Evolutionary conservation across 495 filamentous ascomycete species (phyloP).

Genomic region (Copromyces sp.): DNA sequence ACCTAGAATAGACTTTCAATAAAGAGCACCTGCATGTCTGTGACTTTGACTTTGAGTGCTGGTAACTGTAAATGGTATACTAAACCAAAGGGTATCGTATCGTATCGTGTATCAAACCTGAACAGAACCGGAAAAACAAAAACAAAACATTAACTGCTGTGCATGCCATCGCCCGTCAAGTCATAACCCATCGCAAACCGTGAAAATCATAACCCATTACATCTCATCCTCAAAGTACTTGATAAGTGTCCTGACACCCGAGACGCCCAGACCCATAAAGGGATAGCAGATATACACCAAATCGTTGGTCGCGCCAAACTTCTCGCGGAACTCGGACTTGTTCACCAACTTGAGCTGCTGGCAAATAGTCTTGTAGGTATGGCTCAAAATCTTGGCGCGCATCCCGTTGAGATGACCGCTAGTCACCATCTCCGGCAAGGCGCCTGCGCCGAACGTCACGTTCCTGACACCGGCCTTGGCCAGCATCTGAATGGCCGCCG

Average conservation of each 20-base stretch:
- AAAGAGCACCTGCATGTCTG: not conserved
- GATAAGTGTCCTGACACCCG: constrained; percentile 63
- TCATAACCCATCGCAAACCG: not conserved
- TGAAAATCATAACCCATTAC: constrained; percentile 6
- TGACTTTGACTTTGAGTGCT: not conserved
- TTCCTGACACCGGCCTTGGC: constrained; percentile 49
- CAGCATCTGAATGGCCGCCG: constrained; percentile 61
- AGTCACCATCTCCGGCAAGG: constrained; percentile 52
- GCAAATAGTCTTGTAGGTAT: constrained; percentile 66
- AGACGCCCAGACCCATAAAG: constrained; percentile 64
- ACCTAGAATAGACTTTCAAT: not conserved
- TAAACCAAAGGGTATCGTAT: not conserved
- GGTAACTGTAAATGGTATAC: not conserved
- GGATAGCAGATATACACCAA: constrained; percentile 76
- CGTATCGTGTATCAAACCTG: not conserved
- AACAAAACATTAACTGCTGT: not conserved
- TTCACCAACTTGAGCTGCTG: constrained; percentile 66
- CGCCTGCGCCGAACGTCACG: constrained; percentile 75
- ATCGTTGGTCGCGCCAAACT: constrained; percentile 69
- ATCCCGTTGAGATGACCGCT: constrained; percentile 67
- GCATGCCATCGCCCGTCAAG: not conserved
- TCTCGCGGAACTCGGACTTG: constrained; percentile 81
- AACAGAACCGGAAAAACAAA: not conserved
- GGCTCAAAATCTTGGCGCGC: constrained; percentile 61
- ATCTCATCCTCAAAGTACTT: constrained; percentile 74